phyloP scores from a whole-genome alignment of 2,329 filamentous ascomycete species.

The Trichoderma afroharzianum region DNA sequence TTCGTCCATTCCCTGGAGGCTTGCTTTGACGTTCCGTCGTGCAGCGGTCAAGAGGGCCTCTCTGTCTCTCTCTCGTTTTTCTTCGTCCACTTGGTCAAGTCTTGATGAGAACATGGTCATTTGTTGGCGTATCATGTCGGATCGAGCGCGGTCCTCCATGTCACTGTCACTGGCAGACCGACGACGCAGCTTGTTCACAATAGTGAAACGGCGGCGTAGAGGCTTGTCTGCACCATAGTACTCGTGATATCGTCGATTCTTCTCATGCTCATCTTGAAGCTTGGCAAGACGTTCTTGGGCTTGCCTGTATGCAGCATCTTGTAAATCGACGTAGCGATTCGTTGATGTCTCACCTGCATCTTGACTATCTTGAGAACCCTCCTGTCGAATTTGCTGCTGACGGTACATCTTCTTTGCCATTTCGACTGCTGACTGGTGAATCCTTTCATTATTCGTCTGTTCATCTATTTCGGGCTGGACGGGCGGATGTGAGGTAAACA shows the following conservation, averaged over 20 bases:
- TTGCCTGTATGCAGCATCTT: constrained; percentile 82
- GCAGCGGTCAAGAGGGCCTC: constrained; percentile 73
- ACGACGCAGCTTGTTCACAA: constrained; percentile 55
- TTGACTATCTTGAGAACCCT: constrained; percentile 44
- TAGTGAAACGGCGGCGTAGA: constrained; percentile 44
- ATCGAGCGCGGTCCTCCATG: constrained; percentile 63
- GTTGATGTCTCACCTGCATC: constrained; percentile 35
- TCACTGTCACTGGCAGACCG: constrained; percentile 66
- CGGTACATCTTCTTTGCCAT: constrained; percentile 89
- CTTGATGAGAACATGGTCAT: constrained; percentile 74
- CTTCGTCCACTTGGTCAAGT: constrained; percentile 64
- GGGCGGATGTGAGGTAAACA: constrained; percentile 75
- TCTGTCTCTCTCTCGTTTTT: constrained; percentile 72
- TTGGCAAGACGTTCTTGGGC: constrained; percentile 80
- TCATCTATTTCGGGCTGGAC: constrained; percentile 72
- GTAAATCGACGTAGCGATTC: constrained; percentile 61
- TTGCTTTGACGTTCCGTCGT: constrained; percentile 78
- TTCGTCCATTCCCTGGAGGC: constrained; percentile 77
- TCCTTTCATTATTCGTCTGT: constrained; percentile 63
- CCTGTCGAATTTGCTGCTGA: constrained; percentile 60
- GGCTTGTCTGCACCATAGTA: constrained; percentile 62
- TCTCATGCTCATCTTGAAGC: constrained; percentile 67
- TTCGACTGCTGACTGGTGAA: constrained; percentile 78
- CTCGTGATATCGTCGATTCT: constrained; percentile 62
- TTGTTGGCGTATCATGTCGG: constrained; percentile 69